Percentiles rank a stretch among this genome's conserved stretches.
phyloP scores from a whole-genome alignment of 306 rosid genomes.

The Spatholobus suberectus region DNA sequence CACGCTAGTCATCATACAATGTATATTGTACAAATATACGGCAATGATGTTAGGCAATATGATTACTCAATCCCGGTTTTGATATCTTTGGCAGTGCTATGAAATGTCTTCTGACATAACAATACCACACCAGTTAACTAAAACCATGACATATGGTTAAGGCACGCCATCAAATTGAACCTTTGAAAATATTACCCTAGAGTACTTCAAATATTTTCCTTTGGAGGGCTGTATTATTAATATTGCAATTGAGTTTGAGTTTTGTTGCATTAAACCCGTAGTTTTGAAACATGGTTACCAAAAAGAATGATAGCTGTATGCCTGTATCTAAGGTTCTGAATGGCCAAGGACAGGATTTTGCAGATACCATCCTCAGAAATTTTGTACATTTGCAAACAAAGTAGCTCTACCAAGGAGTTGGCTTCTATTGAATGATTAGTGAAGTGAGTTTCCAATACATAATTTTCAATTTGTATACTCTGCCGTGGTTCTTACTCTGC shows the following conservation, averaged over 20 bases:
- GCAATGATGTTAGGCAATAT: too few species aligned
- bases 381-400: not conserved
- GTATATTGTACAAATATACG: too few species aligned
- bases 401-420: not conserved
- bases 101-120: too few species aligned
- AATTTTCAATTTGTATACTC: not conserved
- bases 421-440: not conserved
- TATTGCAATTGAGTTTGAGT: not conserved
- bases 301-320: not conserved
- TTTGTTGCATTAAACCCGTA: not conserved
- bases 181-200: not conserved
- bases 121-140: not conserved
- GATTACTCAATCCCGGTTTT: too few species aligned
- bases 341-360: not conserved
- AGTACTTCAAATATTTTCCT: not conserved
- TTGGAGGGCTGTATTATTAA: not conserved
- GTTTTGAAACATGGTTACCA: not conserved
- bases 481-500: not conserved
- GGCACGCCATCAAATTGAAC: not conserved
- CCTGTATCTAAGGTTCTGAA: not conserved
- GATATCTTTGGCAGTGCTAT: too few species aligned
- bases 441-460: not conserved
- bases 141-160: not conserved
- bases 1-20: not conserved
- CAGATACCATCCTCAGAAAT: not conserved